A percentile compares a stretch with the other conserved stretches of the same genome.
These are phyloP conservation scores for Apiotrichum gamsii DNA, from an alignment of 1,284 basidiomycete genomes.

Conservation along the genomic window DNA sequence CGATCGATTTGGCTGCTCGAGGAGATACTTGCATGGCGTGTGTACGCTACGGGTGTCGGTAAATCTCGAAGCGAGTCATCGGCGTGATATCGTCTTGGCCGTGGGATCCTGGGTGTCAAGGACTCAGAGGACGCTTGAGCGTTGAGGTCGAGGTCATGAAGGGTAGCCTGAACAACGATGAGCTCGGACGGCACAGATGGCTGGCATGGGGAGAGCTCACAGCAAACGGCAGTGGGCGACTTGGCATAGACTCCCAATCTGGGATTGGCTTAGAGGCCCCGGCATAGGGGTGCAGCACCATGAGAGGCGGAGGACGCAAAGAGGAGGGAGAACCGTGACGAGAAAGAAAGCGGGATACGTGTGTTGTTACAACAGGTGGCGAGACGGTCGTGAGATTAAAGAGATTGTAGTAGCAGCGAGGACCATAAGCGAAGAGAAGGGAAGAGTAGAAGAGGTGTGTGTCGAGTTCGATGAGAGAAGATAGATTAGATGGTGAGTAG, in stretches of 20 bases:
- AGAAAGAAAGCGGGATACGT: too few relatives aligned
- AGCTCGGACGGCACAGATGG: too few relatives aligned
- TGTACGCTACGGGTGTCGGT: constrained; percentile 23
- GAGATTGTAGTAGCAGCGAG: too few relatives aligned
- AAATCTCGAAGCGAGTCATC: constrained; percentile 19
- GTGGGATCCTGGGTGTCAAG: constrained; percentile 14
- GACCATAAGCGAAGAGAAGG: too few relatives aligned
- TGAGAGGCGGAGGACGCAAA: neutral
- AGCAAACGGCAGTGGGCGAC: constrained; percentile 37
- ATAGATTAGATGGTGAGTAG: too few relatives aligned
- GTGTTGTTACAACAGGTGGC: too few relatives aligned
- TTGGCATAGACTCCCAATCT: constrained; percentile 32
- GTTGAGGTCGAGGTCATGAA: constrained; percentile 26
- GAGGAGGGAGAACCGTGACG: neutral
- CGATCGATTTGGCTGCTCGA: neutral
- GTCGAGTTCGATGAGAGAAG: too few relatives aligned
- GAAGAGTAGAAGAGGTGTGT: neutral
- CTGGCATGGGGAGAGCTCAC: too few relatives aligned
- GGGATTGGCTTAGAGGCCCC: constrained; percentile 40
- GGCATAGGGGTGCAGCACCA: constrained; percentile 41
- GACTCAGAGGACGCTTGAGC: constrained; percentile 1
- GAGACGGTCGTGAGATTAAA: too few relatives aligned
- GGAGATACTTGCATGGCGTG: constrained; percentile 10
- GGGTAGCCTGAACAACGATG: too few relatives aligned
- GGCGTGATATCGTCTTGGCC: constrained; percentile 15